Conservation (phyloP, 2,329 filamentous ascomycete genomes). For the Colletotrichum scovillei region DNA sequence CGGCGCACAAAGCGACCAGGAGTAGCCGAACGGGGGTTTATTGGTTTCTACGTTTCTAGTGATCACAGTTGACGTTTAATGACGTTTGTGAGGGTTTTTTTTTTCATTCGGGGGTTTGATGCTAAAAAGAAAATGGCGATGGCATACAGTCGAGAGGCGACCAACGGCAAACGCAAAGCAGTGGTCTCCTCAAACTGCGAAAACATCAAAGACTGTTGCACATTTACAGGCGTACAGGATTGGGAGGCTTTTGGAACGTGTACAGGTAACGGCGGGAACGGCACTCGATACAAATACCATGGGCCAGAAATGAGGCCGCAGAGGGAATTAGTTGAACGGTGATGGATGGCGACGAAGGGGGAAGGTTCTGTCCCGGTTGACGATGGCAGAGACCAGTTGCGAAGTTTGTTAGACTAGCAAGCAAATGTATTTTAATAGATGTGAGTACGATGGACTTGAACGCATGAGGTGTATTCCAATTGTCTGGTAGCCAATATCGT, state of each 20-base stretch:
- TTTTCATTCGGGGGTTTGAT: conserved; percentile 30
- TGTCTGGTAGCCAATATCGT: neutral
- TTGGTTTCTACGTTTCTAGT: conserved; percentile 23
- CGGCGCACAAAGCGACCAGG: conserved; percentile 64
- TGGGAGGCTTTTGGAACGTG: conserved; percentile 37
- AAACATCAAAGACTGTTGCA: conserved; percentile 22
- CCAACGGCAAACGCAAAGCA: neutral
- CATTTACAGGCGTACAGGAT: conserved; percentile 33
- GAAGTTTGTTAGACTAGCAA: conserved; percentile 37
- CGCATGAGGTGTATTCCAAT: neutral
- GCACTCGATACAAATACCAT: conserved; percentile 42
- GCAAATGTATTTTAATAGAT: conserved; percentile 56
- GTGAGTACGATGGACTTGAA: conserved; percentile 40
- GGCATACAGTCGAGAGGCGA: conserved; percentile 6
- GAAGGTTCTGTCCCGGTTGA: neutral
- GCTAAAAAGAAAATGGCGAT: conserved; percentile 33
- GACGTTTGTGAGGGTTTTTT: conserved; percentile 11
- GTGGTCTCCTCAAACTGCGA: conserved; percentile 8
- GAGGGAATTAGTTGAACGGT: conserved; percentile 3
- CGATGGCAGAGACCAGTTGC: conserved; percentile 11
- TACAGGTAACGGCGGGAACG: conserved; percentile 37
- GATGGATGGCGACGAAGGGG: conserved; percentile 1
- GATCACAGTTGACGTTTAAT: conserved; percentile 18
- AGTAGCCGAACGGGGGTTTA: conserved; percentile 44
- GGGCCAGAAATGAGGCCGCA: conserved; percentile 33